A percentile compares a stretch with the other conserved stretches of the same genome.
Conservation (phyloP, 208 protist genomes). For the Trypanosoma brucei region DNA sequence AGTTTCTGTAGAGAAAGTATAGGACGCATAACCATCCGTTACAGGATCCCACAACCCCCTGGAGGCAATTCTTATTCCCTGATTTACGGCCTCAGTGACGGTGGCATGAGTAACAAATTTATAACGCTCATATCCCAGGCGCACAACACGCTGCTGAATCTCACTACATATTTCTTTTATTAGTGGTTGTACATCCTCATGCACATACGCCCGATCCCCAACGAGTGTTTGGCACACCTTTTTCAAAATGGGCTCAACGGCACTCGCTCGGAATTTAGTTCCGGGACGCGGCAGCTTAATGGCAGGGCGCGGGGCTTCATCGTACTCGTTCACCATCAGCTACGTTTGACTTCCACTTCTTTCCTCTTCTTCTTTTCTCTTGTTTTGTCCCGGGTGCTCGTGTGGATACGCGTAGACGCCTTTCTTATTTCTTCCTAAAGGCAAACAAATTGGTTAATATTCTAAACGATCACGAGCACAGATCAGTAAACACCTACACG, state of each 20-base stretch:
- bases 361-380: not conserved
- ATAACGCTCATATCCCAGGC: slow-evolving; percentile 87
- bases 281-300: slow-evolving; percentile 65
- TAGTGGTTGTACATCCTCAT: slow-evolving; percentile 64
- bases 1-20: slow-evolving; percentile 66
- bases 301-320: slow-evolving; percentile 33
- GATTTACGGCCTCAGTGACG: slow-evolving; percentile 75
- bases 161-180: slow-evolving; percentile 86
- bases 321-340: slow-evolving; percentile 37
- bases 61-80: slow-evolving; percentile 83
- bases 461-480: not conserved
- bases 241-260: slow-evolving; percentile 67
- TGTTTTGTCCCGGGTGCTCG: not conserved
- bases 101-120: slow-evolving; percentile 87
- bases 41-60: slow-evolving; percentile 90
- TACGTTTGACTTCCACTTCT: not conserved
- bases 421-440: no score
- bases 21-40: slow-evolving; percentile 85
- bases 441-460: no score
- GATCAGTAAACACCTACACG: not conserved
- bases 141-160: slow-evolving; percentile 84
- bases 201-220: slow-evolving; percentile 58
- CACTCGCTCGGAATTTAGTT: slow-evolving; percentile 74
- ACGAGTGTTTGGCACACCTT: slow-evolving; percentile 77
- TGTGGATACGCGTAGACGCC: no score